Evolutionary conservation across 495 filamentous ascomycete genomes (phyloP).

Genomic region (Aspergillus biplanus): DNA sequence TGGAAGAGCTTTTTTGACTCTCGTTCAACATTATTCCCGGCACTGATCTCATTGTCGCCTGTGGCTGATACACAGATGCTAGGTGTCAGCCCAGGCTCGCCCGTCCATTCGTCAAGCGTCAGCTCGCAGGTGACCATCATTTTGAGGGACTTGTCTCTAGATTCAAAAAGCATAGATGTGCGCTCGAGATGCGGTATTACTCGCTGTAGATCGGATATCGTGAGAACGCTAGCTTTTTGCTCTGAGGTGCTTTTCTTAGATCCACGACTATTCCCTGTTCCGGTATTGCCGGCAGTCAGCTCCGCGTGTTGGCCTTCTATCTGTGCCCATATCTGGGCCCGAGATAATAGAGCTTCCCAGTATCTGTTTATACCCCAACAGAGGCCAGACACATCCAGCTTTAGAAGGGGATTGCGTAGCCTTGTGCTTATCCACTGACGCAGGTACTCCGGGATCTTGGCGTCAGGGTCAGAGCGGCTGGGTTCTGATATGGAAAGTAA

Average conservation of each 20-base stretch:
- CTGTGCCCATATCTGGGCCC: constrained; percentile 44
- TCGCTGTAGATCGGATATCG: constrained; percentile 32
- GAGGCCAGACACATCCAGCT: constrained; percentile 45
- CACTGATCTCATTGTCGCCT: constrained; percentile 16
- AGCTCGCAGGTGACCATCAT: constrained; percentile 41
- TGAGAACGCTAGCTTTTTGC: constrained; percentile 21
- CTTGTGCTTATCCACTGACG: constrained; percentile 46
- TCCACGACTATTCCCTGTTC: not conserved
- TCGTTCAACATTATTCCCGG: constrained; percentile 37
- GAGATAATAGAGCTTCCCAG: constrained; percentile 45
- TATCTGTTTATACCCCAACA: constrained; percentile 50
- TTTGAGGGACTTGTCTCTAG: constrained; percentile 23
- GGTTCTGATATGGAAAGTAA: constrained; percentile 38
- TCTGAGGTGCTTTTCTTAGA: not conserved
- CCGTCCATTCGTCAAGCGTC: constrained; percentile 45
- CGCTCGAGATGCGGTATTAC: constrained; percentile 45
- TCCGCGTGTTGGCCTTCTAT: constrained; percentile 34
- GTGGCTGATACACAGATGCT: constrained; percentile 38
- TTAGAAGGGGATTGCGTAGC: constrained; percentile 40
- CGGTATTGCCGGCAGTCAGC: constrained; percentile 16
- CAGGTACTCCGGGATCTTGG: constrained; percentile 36
- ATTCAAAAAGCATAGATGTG: constrained; percentile 42
- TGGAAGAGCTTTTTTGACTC: constrained; percentile 48
- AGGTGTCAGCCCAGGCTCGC: constrained; percentile 42
- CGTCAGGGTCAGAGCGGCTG: constrained; percentile 25